phyloP scores from a whole-genome alignment of 208 protist genomes.

The Naegleria lovaniensis region DNA sequence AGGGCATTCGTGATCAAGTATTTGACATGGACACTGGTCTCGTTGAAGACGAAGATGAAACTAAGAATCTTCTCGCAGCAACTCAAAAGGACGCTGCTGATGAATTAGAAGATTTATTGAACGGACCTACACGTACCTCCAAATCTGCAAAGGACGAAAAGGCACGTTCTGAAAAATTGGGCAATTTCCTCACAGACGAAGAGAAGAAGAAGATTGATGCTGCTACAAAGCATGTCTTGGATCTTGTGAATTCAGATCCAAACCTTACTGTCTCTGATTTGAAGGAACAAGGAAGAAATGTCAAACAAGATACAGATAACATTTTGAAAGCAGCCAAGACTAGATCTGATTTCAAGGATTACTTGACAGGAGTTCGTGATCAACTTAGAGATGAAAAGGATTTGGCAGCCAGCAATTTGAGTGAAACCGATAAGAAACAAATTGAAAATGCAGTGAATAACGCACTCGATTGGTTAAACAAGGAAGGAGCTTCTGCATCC shows the following conservation, averaged over 20 bases:
- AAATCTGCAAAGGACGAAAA: neutral
- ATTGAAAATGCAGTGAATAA: neutral
- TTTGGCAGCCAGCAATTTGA: neutral
- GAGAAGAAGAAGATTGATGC: neutral
- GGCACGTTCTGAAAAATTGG: neutral
- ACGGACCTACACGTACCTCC: neutral
- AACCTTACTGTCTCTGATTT: neutral
- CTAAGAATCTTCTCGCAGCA: neutral
- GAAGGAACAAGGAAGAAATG: neutral
- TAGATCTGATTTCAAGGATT: neutral
- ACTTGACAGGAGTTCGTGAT: neutral
- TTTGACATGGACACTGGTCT: neutral
- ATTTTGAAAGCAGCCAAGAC: neutral
- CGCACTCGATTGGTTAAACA: conserved; percentile 64
- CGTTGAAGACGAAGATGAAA: neutral
- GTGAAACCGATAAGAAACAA: neutral
- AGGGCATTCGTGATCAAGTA: neutral
- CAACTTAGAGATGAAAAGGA: neutral
- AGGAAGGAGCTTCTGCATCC: neutral
- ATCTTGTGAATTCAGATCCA: neutral
- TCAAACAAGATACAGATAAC: neutral
- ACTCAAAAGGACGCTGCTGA: neutral
- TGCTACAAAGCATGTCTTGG: neutral
- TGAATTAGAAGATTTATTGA: neutral
- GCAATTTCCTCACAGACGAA: neutral